phyloP scores from a whole-genome alignment of 345 rosid species.

The Brassica carinata region DNA sequence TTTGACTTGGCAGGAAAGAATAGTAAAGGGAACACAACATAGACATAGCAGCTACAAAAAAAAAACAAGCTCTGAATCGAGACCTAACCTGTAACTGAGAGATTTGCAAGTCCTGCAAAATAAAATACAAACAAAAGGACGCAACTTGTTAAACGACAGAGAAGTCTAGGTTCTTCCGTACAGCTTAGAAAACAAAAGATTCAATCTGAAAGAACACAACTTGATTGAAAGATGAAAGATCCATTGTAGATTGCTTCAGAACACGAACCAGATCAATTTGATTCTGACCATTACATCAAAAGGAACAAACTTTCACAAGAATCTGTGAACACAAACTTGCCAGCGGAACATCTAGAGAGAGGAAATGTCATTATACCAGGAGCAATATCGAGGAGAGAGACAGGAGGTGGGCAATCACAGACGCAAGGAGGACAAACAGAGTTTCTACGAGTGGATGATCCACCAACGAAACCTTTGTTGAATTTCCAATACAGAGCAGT shows the following conservation, averaged over 20 bases:
- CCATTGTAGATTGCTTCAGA: conserved; percentile 10
- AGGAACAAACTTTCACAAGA: conserved; percentile 21
- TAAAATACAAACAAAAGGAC: not conserved
- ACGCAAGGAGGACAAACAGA: conserved; percentile 73
- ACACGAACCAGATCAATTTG: conserved; percentile 19
- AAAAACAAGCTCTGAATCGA: conserved; percentile 30
- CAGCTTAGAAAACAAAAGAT: not conserved
- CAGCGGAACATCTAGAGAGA: conserved; percentile 18
- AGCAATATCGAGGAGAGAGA: conserved; percentile 84
- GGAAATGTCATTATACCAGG: conserved; percentile 55
- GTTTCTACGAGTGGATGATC: conserved; percentile 51
- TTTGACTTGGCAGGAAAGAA: not conserved
- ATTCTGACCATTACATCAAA: conserved; percentile 18
- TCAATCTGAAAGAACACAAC: not conserved
- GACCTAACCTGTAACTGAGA: conserved; percentile 74
- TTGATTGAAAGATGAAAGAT: conserved; percentile 15
- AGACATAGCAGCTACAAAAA: not conserved
- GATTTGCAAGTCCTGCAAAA: conserved; percentile 79
- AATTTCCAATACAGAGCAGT: conserved; percentile 94
- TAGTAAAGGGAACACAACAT: not conserved
- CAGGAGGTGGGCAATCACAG: conserved; percentile 94
- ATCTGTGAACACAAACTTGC: not conserved
- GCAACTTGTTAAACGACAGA: conserved; percentile 5
- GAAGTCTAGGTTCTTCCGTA: not conserved
- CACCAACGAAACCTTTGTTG: conserved; percentile 61